These are phyloP conservation scores for Penicillium turbatum DNA, from an alignment of 495 filamentous ascomycete genomes.

Conservation along the genomic window DNA sequence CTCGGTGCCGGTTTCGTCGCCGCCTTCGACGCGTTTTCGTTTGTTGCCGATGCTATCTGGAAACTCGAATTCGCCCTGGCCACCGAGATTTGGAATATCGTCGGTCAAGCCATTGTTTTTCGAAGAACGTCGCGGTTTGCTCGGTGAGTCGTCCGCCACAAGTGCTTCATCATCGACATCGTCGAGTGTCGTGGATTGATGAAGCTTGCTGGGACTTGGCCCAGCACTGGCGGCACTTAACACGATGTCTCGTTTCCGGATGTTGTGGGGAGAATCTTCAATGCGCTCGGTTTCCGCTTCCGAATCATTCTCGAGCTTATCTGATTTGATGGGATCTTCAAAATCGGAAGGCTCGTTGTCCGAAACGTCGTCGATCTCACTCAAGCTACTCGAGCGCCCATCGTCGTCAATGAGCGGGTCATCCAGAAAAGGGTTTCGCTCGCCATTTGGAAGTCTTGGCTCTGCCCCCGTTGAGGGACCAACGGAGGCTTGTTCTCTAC, in stretches of 20 bases:
- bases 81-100: constrained; percentile 30
- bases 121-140: constrained; percentile 34
- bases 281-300: constrained; percentile 96
- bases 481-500: constrained; percentile 36
- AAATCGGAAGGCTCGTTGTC: constrained; percentile 58
- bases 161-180: constrained; percentile 43
- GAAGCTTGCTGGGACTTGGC: constrained; percentile 65
- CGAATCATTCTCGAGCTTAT: constrained; percentile 69
- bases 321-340: constrained; percentile 40
- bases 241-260: constrained; percentile 58
- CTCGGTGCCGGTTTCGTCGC: constrained; percentile 40
- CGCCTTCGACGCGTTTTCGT: constrained; percentile 43
- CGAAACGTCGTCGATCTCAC: constrained; percentile 80
- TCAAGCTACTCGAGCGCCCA: constrained; percentile 69
- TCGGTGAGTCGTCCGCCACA: constrained; percentile 38
- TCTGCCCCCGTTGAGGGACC: constrained; percentile 33
- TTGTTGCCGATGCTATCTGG: constrained; percentile 40
- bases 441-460: constrained; percentile 36
- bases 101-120: constrained; percentile 31
- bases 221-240: constrained; percentile 48
- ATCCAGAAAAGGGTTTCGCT: constrained; percentile 36
- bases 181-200: constrained; percentile 46
- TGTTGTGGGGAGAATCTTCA: constrained; percentile 83
- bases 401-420: constrained; percentile 39
- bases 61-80: constrained; percentile 31